Evolutionary conservation across 352 stramenopile genomes (phyloP).

Genomic region (Pythium aphanidermatum): DNA sequence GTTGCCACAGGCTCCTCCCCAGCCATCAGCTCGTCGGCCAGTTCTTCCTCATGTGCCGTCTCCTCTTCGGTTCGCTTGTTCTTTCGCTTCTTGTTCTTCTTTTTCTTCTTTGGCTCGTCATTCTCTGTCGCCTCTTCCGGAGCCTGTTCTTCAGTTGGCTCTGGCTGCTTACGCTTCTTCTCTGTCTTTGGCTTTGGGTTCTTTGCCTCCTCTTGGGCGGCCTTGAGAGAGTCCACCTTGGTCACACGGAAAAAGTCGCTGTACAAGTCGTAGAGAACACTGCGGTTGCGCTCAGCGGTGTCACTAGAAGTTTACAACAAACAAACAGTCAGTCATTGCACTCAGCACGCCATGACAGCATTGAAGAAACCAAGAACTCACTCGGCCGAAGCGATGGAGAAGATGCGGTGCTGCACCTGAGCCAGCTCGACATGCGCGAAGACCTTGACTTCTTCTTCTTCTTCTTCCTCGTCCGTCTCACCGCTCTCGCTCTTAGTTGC

Average conservation of each 20-base stretch:
- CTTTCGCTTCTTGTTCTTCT: slow-evolving; percentile 1
- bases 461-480: slow-evolving; percentile 26
- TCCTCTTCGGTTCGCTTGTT: slow-evolving; percentile 27
- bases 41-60: slow-evolving; percentile 13
- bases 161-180: slow-evolving; percentile 26
- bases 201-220: slow-evolving; percentile 19
- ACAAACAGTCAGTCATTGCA: slow-evolving; percentile 1
- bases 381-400: slow-evolving; percentile 67
- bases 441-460: slow-evolving; percentile 46
- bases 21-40: slow-evolving; percentile 9
- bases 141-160: background rate
- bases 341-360: background rate
- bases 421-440: slow-evolving; percentile 60
- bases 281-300: slow-evolving; percentile 73
- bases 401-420: slow-evolving; percentile 74
- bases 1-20: slow-evolving; percentile 13
- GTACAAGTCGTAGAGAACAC: slow-evolving; percentile 73
- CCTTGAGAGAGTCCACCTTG: slow-evolving; percentile 73
- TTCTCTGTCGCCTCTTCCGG: background rate
- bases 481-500: slow-evolving; percentile 7
- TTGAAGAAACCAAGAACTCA: slow-evolving; percentile 16
- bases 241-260: slow-evolving; percentile 63
- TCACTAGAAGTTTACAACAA: slow-evolving; percentile 24
- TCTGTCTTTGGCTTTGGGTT: slow-evolving; percentile 15
- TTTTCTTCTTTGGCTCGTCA: slow-evolving; percentile 1